A percentile compares a stretch with the other conserved stretches of the same genome.
These are phyloP conservation scores for Blastocystis sp. DNA, from an alignment of 352 stramenopile species.

Conservation along the genomic window DNA sequence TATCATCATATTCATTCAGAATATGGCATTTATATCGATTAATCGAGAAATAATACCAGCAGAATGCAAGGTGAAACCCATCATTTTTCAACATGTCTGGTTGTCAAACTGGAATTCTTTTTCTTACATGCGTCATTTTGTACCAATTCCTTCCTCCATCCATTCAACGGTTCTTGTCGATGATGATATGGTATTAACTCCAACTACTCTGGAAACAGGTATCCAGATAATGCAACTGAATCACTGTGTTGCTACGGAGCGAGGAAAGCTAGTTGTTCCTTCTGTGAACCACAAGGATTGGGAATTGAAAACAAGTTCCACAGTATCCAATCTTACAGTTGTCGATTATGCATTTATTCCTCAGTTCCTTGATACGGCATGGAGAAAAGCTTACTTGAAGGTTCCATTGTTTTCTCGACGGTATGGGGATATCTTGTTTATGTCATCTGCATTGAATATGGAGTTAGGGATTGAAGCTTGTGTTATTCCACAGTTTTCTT, in stretches of 20 bases:
- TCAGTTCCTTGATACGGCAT: slow-evolving; percentile 20
- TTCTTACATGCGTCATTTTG: slow-evolving; percentile 28
- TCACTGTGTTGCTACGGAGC: background rate
- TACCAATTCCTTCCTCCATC: background rate
- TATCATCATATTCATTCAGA: slow-evolving; percentile 33
- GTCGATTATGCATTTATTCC: slow-evolving; percentile 49
- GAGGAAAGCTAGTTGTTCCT: background rate
- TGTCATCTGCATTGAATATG: background rate
- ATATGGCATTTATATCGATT: background rate
- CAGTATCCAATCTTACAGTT: background rate
- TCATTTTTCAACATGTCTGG: slow-evolving; percentile 20
- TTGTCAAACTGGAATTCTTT: slow-evolving; percentile 53
- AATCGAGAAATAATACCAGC: background rate
- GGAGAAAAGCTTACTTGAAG: slow-evolving; percentile 12
- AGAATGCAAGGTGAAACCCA: background rate
- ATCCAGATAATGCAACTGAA: background rate
- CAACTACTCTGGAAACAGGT: background rate
- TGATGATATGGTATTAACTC: slow-evolving; percentile 8
- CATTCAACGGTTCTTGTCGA: slow-evolving; percentile 22
- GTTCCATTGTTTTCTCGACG: background rate
- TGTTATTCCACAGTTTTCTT: background rate
- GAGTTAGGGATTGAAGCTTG: background rate
- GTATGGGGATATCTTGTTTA: slow-evolving; percentile 45
- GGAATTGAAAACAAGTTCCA: background rate
- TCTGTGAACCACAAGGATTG: slow-evolving; percentile 6